These are phyloP conservation scores for apple (Malus domestica) DNA, from an alignment of 306 rosid species.

Conservation along the genomic window ASM211411v1 NC_041796.1:27349001-27349500, in stretches of 20 bases:
- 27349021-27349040: not conserved
- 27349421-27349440: constrained; percentile 10
- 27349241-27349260: constrained; percentile 4
- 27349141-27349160: not conserved
- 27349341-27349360: constrained; percentile 47
- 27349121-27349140: not conserved
- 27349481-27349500: constrained; percentile 8
- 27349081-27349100: too few species aligned
- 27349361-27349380: constrained; percentile 4
- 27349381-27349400: constrained; percentile 11
- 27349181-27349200: not conserved
- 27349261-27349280: constrained; percentile 11
- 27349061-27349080: not conserved
- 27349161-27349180: not conserved
- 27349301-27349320: constrained; percentile 29
- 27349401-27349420: constrained; percentile 4
- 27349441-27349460: constrained; percentile 21
- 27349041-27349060: not conserved
- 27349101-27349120: not conserved
- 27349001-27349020: not conserved
- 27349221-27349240: not conserved
- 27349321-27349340: constrained; percentile 46
- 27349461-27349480: not conserved
- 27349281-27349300: constrained; percentile 11
- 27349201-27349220: not conserved